These are phyloP conservation scores for Starmerella scarabaei DNA, from an alignment of 805 yeast species.

Conservation along the genomic window DNA sequence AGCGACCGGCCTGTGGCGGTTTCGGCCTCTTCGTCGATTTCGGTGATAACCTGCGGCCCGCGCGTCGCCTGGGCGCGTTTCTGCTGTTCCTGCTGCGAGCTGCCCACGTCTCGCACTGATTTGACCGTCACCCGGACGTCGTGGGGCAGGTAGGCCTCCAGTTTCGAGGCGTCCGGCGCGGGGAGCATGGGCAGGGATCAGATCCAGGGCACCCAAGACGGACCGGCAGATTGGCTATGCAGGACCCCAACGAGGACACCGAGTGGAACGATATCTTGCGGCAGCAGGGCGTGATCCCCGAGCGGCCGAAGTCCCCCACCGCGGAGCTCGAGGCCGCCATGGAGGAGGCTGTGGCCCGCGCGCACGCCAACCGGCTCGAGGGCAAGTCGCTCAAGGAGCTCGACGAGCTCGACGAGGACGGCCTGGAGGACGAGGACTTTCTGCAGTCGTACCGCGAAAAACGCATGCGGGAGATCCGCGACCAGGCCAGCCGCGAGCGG, in stretches of 20 bases:
- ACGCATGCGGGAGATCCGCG: constrained; percentile 60
- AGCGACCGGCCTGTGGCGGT: not conserved
- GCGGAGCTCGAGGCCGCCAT: constrained; percentile 76
- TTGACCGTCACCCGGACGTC: not conserved
- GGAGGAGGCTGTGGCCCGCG: constrained; percentile 64
- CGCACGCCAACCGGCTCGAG: constrained; percentile 74
- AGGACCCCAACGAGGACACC: constrained; percentile 87
- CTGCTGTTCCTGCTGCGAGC: constrained; percentile 6
- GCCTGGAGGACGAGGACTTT: constrained; percentile 70
- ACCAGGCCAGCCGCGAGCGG: constrained; percentile 40
- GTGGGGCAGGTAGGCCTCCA: too few species aligned
- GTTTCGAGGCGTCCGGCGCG: too few species aligned
- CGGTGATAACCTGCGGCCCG: not conserved
- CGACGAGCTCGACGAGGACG: constrained; percentile 81
- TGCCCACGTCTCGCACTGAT: constrained; percentile 15
- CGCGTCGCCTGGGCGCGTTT: constrained; percentile 2
- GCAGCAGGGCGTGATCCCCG: constrained; percentile 82
- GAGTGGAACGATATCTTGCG: constrained; percentile 97
- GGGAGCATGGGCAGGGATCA: too few species aligned
- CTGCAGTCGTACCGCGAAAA: constrained; percentile 62
- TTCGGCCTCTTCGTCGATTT: not conserved
- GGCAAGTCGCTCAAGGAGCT: constrained; percentile 65
- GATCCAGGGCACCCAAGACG: too few species aligned
- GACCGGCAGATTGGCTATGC: too few species aligned
- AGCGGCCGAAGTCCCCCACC: constrained; percentile 78